Percentiles rank a stretch among this genome's conserved stretches.
phyloP scores from a whole-genome alignment of 2,329 filamentous ascomycete genomes.

The Ophiostoma quercus region DNA sequence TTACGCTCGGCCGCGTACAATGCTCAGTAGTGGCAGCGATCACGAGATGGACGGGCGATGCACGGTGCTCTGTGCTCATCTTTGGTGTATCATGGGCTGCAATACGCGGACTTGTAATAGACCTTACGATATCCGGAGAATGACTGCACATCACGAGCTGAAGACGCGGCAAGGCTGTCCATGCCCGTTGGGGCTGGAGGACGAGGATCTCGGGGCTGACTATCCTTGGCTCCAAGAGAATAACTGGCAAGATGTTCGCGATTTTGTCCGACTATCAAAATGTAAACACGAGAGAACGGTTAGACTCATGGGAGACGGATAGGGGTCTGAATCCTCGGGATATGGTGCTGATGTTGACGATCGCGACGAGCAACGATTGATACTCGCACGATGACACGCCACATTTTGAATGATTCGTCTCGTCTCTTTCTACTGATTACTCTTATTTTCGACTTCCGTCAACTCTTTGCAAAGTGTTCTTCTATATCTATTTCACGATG shows the following conservation, averaged over 20 bases:
- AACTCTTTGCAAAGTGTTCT: neutral
- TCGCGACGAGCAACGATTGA: neutral
- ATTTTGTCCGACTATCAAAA: neutral
- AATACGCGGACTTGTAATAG: neutral
- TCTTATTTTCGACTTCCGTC: neutral
- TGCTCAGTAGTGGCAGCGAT: neutral
- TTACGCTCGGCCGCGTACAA: neutral
- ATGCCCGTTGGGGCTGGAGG: neutral
- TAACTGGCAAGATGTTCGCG: neutral
- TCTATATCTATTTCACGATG: neutral
- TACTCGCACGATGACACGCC: neutral
- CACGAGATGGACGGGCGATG: conserved; percentile 1
- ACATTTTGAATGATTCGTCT: neutral
- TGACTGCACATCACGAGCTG: neutral
- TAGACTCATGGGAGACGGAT: neutral
- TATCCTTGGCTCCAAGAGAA: neutral
- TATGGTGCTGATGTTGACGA: neutral
- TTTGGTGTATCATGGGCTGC: neutral
- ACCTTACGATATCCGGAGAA: neutral
- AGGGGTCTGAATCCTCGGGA: conserved; percentile 3
- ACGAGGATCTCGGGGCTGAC: neutral
- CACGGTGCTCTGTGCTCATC: neutral
- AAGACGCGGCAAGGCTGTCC: neutral
- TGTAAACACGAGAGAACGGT: neutral
- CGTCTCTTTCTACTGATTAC: neutral